Conservation (phyloP, 2,329 filamentous ascomycete species). For the Helminthosporium solani region DNA sequence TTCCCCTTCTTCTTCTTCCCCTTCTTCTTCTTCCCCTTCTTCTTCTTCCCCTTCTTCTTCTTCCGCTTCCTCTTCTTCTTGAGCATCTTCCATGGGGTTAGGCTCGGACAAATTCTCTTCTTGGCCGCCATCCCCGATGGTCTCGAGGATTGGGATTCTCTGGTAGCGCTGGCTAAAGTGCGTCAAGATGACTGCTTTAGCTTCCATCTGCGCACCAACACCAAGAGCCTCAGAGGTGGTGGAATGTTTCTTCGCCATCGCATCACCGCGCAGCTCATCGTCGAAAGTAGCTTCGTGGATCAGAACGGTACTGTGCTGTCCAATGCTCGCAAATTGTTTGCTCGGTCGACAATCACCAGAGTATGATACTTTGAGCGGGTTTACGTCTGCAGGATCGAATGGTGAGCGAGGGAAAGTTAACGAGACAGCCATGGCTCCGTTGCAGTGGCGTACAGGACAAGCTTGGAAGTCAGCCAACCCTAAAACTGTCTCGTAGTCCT, state of each 20-base stretch:
- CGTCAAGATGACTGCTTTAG: slow-evolving; percentile 78
- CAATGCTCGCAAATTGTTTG: slow-evolving; percentile 66
- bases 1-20: slow-evolving; percentile 28
- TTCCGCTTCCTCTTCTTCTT: slow-evolving; percentile 27
- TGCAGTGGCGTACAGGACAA: slow-evolving; percentile 74
- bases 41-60: slow-evolving; percentile 10
- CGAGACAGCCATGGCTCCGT: slow-evolving; percentile 71
- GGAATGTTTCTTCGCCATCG: slow-evolving; percentile 82
- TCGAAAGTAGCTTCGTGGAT: slow-evolving; percentile 97
- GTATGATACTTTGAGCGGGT: slow-evolving; percentile 83
- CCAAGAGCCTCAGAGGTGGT: slow-evolving; percentile 83
- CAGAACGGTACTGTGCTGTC: slow-evolving; percentile 73
- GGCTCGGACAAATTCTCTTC: slow-evolving; percentile 20
- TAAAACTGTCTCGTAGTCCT: slow-evolving; percentile 50
- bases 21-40: too few species aligned
- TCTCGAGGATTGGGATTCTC: slow-evolving; percentile 62
- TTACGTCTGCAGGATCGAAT: slow-evolving; percentile 14
- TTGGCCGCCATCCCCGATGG: slow-evolving; percentile 32
- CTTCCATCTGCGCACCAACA: slow-evolving; percentile 76
- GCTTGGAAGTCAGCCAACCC: slow-evolving; percentile 68
- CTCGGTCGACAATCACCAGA: slow-evolving; percentile 87
- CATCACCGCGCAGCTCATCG: slow-evolving; percentile 76
- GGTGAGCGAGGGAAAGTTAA: slow-evolving; percentile 67
- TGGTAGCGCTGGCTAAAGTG: slow-evolving; percentile 96
- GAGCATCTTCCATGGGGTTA: slow-evolving; percentile 20